A percentile compares a stretch with the other conserved stretches of the same genome.
phyloP scores from a whole-genome alignment of 352 stramenopile genomes.

The Peronospora belbahrii region DNA sequence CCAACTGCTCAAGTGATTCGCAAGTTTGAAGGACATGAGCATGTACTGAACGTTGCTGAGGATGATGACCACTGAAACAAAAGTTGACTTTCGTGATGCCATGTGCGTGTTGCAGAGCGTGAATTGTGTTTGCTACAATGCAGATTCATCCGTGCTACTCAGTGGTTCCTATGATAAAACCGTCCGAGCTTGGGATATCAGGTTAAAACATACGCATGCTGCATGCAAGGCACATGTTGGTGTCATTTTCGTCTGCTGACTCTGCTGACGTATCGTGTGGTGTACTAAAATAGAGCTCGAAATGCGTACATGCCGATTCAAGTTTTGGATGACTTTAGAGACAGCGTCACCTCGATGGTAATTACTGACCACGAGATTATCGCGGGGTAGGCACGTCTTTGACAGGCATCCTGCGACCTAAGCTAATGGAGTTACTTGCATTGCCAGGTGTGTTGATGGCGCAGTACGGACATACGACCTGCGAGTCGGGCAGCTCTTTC shows the following conservation, averaged over 20 bases:
- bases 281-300: constrained; percentile 39
- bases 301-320: constrained; percentile 79
- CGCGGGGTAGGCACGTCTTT: constrained; percentile 35
- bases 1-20: constrained; percentile 78
- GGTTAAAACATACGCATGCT: constrained; percentile 18
- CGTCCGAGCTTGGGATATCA: constrained; percentile 67
- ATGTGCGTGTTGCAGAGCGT: constrained; percentile 40
- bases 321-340: constrained; percentile 79
- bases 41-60: constrained; percentile 24
- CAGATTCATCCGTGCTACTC: constrained; percentile 70
- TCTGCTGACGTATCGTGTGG: background rate
- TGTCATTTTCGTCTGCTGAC: background rate
- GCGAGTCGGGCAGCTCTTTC: constrained; percentile 49
- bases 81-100: background rate
- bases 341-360: constrained; percentile 82
- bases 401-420: no score
- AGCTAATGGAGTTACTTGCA: background rate
- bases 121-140: constrained; percentile 81
- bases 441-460: constrained; percentile 75
- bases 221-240: no score
- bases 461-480: constrained; percentile 81
- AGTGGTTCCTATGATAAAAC: constrained; percentile 88
- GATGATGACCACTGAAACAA: background rate
- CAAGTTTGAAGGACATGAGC: constrained; percentile 82
- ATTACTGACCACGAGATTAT: constrained; percentile 76